Conservation (phyloP, 2,329 filamentous ascomycete species). For the Aspergillus sp. region DNA sequence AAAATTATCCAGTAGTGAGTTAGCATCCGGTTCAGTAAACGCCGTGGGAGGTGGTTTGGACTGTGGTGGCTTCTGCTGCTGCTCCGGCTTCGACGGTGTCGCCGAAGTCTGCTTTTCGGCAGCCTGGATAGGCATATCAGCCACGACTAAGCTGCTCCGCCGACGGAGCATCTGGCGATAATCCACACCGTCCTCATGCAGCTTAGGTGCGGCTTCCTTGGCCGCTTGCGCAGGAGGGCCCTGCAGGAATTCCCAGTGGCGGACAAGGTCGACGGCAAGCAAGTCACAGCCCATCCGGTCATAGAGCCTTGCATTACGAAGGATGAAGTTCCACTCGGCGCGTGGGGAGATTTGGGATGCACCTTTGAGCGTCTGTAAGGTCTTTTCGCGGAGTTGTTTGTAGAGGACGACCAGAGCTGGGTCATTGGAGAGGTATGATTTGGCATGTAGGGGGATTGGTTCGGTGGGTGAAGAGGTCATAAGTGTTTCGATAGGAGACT, state of each 20-base stretch:
- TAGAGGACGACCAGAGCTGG: conserved; percentile 84
- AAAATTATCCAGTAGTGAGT: conserved; percentile 83
- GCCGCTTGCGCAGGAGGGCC: conserved; percentile 24
- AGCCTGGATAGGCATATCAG: conserved; percentile 49
- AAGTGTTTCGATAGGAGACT: conserved; percentile 71
- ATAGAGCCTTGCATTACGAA: conserved; percentile 76
- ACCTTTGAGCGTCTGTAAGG: conserved; percentile 74
- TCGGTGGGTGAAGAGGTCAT: conserved; percentile 44
- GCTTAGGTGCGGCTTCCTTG: conserved; percentile 22
- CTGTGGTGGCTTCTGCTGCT: conserved; percentile 20
- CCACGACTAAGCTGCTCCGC: conserved; percentile 69
- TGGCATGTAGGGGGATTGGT: conserved; percentile 52
- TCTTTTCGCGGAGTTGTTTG: conserved; percentile 71
- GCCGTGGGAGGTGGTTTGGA: conserved; percentile 58
- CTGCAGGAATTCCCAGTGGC: conserved; percentile 44
- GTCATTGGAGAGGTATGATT: conserved; percentile 80
- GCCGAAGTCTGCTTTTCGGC: conserved; percentile 27
- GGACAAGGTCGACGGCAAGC: conserved; percentile 69
- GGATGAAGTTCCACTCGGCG: conserved; percentile 80
- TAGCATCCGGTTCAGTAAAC: conserved; percentile 88
- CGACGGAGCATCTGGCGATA: conserved; percentile 61
- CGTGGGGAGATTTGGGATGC: conserved; percentile 69
- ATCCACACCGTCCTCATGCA: conserved; percentile 40
- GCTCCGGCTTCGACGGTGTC: conserved; percentile 19
- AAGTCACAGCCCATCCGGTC: conserved; percentile 90